These are phyloP conservation scores for Ambrosiella cleistominuta DNA, from an alignment of 2,329 filamentous ascomycete species.

Conservation along the genomic window DNA sequence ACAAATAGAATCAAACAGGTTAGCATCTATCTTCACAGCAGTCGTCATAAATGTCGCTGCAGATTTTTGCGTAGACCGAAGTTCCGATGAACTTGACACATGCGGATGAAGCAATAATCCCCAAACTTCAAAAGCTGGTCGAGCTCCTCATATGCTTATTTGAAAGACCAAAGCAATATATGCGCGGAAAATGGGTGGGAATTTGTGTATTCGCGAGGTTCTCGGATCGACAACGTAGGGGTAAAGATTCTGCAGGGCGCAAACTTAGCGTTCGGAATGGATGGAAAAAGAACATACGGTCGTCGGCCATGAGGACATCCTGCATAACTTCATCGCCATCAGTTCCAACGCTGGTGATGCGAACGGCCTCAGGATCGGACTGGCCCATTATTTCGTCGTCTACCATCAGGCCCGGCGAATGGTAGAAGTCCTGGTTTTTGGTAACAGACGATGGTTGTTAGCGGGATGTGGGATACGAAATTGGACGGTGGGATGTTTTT, in stretches of 20 bases:
- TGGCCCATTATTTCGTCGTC: slow-evolving; percentile 9
- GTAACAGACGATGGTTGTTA: background rate
- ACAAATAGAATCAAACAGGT: slow-evolving; percentile 4
- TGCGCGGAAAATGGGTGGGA: no score
- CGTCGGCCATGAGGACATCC: slow-evolving; percentile 8
- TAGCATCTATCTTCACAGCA: background rate
- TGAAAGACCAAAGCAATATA: no score
- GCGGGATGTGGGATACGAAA: background rate
- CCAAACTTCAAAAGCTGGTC: no score
- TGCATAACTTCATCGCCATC: slow-evolving; percentile 7
- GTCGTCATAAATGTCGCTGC: background rate
- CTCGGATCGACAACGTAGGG: background rate
- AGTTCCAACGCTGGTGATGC: slow-evolving; percentile 4
- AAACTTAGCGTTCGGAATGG: background rate
- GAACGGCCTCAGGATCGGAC: slow-evolving; percentile 7
- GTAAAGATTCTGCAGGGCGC: background rate
- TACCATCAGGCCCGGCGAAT: slow-evolving; percentile 8
- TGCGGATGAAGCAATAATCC: no score
- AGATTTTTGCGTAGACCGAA: background rate
- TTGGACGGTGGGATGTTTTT: background rate
- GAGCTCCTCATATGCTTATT: no score
- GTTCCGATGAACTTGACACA: no score
- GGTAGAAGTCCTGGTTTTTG: slow-evolving; percentile 4
- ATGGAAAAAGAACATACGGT: slow-evolving; percentile 8
- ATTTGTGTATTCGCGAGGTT: background rate